phyloP scores from a whole-genome alignment of 2,329 filamentous ascomycete species.

The Botryotinia globosa region DNA sequence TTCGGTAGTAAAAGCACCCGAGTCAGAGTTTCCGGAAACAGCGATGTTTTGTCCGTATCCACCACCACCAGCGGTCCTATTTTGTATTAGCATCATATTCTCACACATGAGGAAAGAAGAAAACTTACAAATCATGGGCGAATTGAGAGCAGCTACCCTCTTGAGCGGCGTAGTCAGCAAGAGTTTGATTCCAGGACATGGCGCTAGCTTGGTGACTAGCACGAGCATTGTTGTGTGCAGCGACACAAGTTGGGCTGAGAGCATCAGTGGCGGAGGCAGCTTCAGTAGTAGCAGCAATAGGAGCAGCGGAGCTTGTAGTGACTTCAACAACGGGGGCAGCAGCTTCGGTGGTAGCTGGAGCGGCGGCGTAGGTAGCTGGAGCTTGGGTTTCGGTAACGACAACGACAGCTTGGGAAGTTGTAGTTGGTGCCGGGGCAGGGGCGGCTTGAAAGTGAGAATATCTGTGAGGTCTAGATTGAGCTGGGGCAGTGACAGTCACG shows the following conservation, averaged over 20 bases:
- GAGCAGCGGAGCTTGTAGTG: neutral
- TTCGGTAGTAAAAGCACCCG: slow-evolving; percentile 48
- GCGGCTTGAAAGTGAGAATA: slow-evolving; percentile 7
- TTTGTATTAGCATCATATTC: slow-evolving; percentile 38
- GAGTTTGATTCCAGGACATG: slow-evolving; percentile 62
- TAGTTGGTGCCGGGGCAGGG: slow-evolving; percentile 9
- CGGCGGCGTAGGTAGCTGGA: neutral
- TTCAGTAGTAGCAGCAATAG: slow-evolving; percentile 10
- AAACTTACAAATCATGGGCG: slow-evolving; percentile 71
- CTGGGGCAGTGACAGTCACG: slow-evolving; percentile 17
- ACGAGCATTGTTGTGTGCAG: slow-evolving; percentile 78
- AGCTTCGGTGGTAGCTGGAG: neutral
- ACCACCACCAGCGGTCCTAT: slow-evolving; percentile 54
- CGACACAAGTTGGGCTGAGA: slow-evolving; percentile 23
- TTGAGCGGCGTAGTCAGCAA: slow-evolving; percentile 61
- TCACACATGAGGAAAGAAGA: neutral
- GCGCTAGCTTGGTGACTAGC: slow-evolving; percentile 70
- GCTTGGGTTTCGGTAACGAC: slow-evolving; percentile 6
- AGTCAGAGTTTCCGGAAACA: slow-evolving; percentile 43
- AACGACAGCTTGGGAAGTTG: slow-evolving; percentile 14
- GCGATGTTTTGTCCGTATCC: slow-evolving; percentile 90
- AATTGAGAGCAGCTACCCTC: slow-evolving; percentile 69
- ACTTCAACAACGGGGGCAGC: neutral
- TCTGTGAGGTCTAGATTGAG: slow-evolving; percentile 17
- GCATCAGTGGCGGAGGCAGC: slow-evolving; percentile 22